Conservation (phyloP, 257 asterid species). For the Solanum piurae region DNA sequence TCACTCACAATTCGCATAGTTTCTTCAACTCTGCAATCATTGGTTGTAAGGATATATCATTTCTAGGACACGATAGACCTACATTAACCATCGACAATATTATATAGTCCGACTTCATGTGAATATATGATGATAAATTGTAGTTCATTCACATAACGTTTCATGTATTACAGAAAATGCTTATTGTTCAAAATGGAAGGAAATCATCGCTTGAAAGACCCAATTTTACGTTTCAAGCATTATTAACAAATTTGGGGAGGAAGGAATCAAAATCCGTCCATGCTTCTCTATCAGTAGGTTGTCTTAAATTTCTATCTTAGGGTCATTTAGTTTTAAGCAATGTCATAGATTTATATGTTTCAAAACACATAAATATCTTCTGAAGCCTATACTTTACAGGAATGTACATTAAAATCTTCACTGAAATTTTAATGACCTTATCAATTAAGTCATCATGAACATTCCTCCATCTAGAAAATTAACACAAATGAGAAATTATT, state of each 20-base stretch:
- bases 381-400: not conserved
- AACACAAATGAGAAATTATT: not conserved
- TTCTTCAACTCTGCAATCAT: too few species aligned
- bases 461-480: not conserved
- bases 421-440: not conserved
- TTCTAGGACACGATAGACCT: not conserved
- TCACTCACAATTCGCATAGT: too few species aligned
- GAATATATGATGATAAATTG: not conserved
- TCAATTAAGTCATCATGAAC: too few species aligned
- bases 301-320: not conserved
- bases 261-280: not conserved
- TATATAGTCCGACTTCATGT: not conserved
- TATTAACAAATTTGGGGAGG: not conserved
- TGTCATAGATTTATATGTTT: not conserved
- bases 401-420: not conserved
- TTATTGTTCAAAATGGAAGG: too few species aligned
- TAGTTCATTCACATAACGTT: too few species aligned
- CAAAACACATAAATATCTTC: not conserved
- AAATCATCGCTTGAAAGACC: not conserved
- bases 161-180: not conserved
- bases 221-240: not conserved
- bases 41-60: too few species aligned
- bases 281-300: not conserved
- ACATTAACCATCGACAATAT: too few species aligned
- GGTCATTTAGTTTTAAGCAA: not conserved